Evolutionary conservation across 2,329 filamentous ascomycete species (phyloP), one percentile per base, ranked within the genome.

Genomic region (Fusarium sp.): DNA sequence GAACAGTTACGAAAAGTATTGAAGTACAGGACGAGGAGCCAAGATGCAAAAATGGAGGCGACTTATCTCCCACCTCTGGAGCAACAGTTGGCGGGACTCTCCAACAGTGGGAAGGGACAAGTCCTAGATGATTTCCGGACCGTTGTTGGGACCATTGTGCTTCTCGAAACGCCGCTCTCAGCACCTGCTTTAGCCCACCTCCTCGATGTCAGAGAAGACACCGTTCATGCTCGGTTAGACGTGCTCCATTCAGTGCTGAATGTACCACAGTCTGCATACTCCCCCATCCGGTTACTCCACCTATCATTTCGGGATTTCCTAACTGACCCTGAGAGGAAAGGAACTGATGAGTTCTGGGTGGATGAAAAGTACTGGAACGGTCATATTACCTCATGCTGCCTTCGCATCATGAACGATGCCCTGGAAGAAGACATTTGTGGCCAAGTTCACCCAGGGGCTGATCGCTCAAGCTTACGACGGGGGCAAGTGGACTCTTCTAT

Each of bases 281-380:
- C 35, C 0, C 69, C 70, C 4, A 63, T 77, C 0, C 56, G 74
- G 6, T 45, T 80, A 0, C 75, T 81, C 4, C 83, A 85, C 63
- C 68, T 80, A 8, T 84, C 83, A 0, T 85, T 85, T 52, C 79
- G 80, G 4, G 82, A 85, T 66, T 84, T 83, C 69, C 81, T 85
- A 13, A 35, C 83, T 11, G 76, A 83, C 4, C 54, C 63, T 0
- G 20, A 60, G 1, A 52, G 22, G 2, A 6, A 4, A 8, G 59
- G 78, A 40, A 80, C 73, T 65, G 67, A 75, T 14, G 67, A 61
- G 4, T 84, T 86, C 71, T 81, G 81, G 80, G 75, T 85, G 45
- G 74, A 86, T 25, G 81, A 84, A 68, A 73, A 67, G 57, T 18
- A 52, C 73, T 20, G 73, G 79, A 25, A 52, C 25, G 5, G 47